phyloP scores from a whole-genome alignment of 768 basidiomycete genomes.

The Sporobolomyces pararoseus region DNA sequence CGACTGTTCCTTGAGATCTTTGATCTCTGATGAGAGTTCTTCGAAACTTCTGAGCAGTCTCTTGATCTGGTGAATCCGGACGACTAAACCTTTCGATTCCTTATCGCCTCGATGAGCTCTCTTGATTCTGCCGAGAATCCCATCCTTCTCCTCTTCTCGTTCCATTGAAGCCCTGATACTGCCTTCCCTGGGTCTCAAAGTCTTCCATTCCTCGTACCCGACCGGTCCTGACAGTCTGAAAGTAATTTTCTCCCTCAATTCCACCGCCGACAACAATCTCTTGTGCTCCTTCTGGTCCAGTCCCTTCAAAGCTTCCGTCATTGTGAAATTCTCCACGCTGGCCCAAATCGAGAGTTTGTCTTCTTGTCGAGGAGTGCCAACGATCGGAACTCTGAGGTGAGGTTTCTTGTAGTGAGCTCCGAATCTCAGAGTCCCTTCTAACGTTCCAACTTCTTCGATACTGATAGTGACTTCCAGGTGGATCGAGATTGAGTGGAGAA shows the following conservation, averaged over 20 bases:
- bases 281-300: conserved; percentile 9
- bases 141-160: background rate
- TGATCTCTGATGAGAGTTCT: background rate
- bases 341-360: conserved; percentile 2
- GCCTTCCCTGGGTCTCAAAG: background rate
- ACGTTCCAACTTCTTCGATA: background rate
- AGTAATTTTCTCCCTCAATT: conserved; percentile 11
- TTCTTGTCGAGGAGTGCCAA: conserved; percentile 1
- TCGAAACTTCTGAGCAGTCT: background rate
- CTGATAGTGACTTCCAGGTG: background rate
- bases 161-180: conserved; percentile 14
- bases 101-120: background rate
- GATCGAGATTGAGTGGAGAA: background rate
- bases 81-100: conserved; percentile 10
- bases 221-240: conserved; percentile 9
- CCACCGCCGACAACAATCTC: background rate
- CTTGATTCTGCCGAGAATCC: background rate
- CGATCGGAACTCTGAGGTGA: conserved; percentile 7
- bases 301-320: background rate
- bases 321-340: background rate
- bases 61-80: conserved; percentile 30
- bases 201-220: conserved; percentile 11
- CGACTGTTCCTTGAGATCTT: background rate
- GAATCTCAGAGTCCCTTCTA: background rate
- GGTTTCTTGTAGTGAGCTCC: conserved; percentile 7